Evolutionary conservation across 2,329 filamentous ascomycete species (phyloP), one percentile per base, ranked within the genome.

Genomic region (Tolypocladium endophyticum): DNA sequence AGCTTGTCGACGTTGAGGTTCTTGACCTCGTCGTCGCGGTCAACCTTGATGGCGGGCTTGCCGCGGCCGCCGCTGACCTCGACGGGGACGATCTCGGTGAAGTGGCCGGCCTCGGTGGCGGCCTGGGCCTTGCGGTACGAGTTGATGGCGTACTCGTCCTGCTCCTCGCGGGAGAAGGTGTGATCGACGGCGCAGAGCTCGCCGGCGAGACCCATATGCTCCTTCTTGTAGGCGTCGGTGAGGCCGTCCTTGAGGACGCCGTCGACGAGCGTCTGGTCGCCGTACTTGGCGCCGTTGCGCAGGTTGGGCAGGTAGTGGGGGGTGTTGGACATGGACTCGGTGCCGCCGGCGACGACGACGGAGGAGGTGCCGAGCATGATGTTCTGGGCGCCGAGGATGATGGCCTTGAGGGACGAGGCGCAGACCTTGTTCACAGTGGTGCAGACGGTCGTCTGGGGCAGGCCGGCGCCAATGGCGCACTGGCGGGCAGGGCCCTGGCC

Each of bases 361-460:
- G 90, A 87, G 65, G 93, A 93, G 73, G 91, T 96, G 67, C 94
- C 93, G 58, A 92, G 96, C 75, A 97, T 92, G 79, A 99, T 99
- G 69, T 93, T 97, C 78, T 97, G 94, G 57, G 93, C 90, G 67
- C 89, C 94, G 62, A 99, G 83, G 66, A 96, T 91, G 72, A 99
- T 88, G 67, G 94, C 90, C 82, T 99, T 99, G 73, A 97, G 80
- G 53, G 88, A 87, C 12, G 92, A 97, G 64, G 94, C 94, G 83
- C 94, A 99, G 73, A 99, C 94, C 81, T 99, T 99, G 87, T 99
- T 99, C 72, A 99, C 85, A 58, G 92, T 96, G 54, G 94, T 99
- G 77, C 88, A 89, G 67, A 95, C 84, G 64, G 89, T 89, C 59
- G 83, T 82, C 64, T 95, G 82, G 59, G 86, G 79, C 65, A 99